Base-by-base conservation (phyloP, 805 yeast species). In the Kodamaea neixiangensis region DNA sequence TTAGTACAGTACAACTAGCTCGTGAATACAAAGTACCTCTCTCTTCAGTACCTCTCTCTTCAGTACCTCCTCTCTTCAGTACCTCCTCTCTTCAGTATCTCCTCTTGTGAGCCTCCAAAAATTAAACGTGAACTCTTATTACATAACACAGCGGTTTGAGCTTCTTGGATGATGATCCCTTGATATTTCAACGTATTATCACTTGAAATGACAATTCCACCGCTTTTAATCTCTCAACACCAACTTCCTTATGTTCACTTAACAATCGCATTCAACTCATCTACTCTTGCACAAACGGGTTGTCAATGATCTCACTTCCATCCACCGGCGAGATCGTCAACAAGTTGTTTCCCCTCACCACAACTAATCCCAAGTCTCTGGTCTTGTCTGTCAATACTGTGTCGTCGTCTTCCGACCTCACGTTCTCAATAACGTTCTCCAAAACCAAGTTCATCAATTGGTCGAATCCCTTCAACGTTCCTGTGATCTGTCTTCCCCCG, bases 401-500 rank as follows among this genome's bases (percentile, higher is more conserved):
- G 22, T 80, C 83, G 51, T 85, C 89, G 33, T 81, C 85, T n/a
- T 63, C 60, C 73, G 80, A 80, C 69, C 86, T 75, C 38, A 86
- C 60, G 7, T 76, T 77, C 66, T 94, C 97, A 31, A 74, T 72
- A 5, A 83, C 85, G 25, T 86, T 81, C 61, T 86, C 90, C 54
- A 87, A 75, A 1, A 87, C 93, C 59, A 87, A 70, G 68, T 87
- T 87, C 89, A 87, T 83, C 62, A 87, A 75, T 64, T 85, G 91
- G 64, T 87, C 96, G 62, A 77, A 86, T 5, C 98, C 97, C 59
- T 88, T 89, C 59, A 93, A 78, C 0, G 74, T 72, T 33, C 99
- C 99, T 14, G 76, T 75, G n/a, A 87, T 83, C 58, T 85, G 84
- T 63, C 97, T 82, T 5, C 97, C 97, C 10, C 96, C 96, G 57